Conservation (phyloP, 2,329 filamentous ascomycete genomes). For the Penicillium sp. region DNA sequence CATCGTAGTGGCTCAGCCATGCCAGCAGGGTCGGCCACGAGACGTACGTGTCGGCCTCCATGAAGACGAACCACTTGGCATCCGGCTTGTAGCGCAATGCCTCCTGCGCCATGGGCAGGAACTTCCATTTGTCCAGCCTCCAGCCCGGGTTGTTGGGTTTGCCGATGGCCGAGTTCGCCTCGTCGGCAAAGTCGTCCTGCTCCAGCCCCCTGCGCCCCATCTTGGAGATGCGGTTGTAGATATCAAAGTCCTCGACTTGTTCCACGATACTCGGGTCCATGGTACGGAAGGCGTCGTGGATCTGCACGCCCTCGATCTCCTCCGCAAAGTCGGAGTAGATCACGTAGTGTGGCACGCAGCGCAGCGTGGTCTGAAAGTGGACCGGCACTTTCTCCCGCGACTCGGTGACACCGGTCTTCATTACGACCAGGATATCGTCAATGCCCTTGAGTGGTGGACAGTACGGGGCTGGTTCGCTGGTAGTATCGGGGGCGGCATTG, state of each 20-base stretch:
- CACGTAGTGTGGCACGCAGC: conserved; percentile 55
- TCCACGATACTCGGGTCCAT: conserved; percentile 42
- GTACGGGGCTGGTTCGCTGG: conserved; percentile 16
- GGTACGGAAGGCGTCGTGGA: conserved; percentile 51
- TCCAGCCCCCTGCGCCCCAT: conserved; percentile 46
- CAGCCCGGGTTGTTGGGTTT: conserved; percentile 50
- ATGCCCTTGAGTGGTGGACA: conserved; percentile 42
- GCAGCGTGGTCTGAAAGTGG: conserved; percentile 54
- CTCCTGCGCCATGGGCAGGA: conserved; percentile 55
- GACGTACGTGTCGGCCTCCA: conserved; percentile 59
- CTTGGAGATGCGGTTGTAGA: conserved; percentile 50
- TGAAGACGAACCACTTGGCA: conserved; percentile 59
- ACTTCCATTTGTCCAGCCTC: conserved; percentile 60
- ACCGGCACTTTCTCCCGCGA: conserved; percentile 54
- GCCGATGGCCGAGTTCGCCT: conserved; percentile 39
- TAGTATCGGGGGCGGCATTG: conserved; percentile 9
- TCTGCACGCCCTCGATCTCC: conserved; percentile 49
- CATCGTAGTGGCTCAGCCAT: conserved; percentile 54
- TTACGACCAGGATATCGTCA: conserved; percentile 55
- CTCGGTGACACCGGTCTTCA: conserved; percentile 60
- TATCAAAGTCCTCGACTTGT: conserved; percentile 49
- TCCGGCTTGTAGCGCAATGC: conserved; percentile 45
- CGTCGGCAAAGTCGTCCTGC: conserved; percentile 36
- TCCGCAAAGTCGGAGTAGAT: conserved; percentile 60
- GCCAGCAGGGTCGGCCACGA: conserved; percentile 53